Evolutionary conservation across 1,284 basidiomycete species (phyloP), one percentile per base, ranked within the genome.

Genomic region (Ceratobasidium sp.): DNA sequence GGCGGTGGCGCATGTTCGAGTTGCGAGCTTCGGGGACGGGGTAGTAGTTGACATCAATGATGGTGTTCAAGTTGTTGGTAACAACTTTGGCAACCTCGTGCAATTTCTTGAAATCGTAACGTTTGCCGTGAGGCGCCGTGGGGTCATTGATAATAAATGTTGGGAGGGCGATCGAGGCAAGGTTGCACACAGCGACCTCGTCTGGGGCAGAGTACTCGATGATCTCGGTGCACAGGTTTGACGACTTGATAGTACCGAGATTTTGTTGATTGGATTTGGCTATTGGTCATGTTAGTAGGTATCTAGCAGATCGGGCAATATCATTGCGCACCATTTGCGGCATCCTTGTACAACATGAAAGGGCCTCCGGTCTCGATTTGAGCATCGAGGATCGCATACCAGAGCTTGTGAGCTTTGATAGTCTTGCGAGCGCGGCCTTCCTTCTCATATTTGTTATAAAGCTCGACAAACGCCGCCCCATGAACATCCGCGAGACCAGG

Each of bases 221-320:
- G 77, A 99, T 99, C 79, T 99, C 97, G 11, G 96, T 98, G 83
- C 97, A 99, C 50, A 99, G 82, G 79, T 99, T 99, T 70, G 96
- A 98, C 4, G 93, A 97, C 83, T 98, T 99, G 88, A 99, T 99
- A 19, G 93, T 97, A 56, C 97, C 97, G 44, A 99, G 85, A 80
- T 99, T 98, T 82, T 96, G 90, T 80, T 99, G 97, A 82, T 99
- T 99, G 42, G 94, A 96, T 80, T 98, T 98, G 74, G 83, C 89
- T 94, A 36, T 5, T 36, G 33, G 72, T 3, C 66, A 16, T 36
- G 52, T 1, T 39, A 58, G 64, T 57, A 27, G 36, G 64, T 52
- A 36, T 47, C 16, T 57, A 5, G 23, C 4, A n/a, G 41, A 59
- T 56, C 13, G 44, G 0, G 56, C 25, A 64, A 8, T 9, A 30